Conservation (phyloP, 805 yeast species). For the Kazachstania africana region DNA sequence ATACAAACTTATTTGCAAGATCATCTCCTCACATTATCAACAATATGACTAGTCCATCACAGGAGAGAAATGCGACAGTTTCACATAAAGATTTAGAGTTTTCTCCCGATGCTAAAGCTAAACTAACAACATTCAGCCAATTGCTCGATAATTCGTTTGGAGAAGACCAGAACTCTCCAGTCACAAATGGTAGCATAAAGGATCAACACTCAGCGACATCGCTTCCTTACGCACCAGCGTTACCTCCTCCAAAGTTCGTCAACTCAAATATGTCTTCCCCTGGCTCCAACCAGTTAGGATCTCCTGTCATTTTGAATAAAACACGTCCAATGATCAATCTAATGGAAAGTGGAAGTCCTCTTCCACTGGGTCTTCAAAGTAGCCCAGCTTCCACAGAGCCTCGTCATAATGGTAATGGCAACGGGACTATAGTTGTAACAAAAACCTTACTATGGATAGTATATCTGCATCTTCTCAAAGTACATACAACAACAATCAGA, state of each 20-base stretch:
- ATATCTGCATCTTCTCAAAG: no score
- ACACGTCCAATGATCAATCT: not conserved
- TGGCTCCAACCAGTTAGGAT: not conserved
- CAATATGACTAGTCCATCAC: no score
- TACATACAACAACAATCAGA: no score
- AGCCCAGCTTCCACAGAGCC: no score
- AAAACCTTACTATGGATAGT: no score
- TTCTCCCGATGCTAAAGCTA: constrained; percentile 22
- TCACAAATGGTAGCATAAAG: not conserved
- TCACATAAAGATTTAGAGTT: constrained; percentile 11
- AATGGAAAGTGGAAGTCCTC: not conserved
- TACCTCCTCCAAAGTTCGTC: not conserved
- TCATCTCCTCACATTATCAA: no score
- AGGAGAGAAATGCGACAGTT: no score
- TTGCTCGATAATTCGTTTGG: constrained; percentile 17
- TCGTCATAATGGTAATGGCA: no score
- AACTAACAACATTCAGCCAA: constrained; percentile 17
- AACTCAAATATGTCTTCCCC: not conserved
- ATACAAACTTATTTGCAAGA: no score
- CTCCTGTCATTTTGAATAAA: not conserved
- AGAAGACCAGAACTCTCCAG: not conserved
- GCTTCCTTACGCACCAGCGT: not conserved
- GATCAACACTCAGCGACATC: not conserved
- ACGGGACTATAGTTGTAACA: no score
- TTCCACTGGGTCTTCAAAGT: no score